phyloP scores from a whole-genome alignment of 2,329 filamentous ascomycete species.

The Dactylellina leptospora region DNA sequence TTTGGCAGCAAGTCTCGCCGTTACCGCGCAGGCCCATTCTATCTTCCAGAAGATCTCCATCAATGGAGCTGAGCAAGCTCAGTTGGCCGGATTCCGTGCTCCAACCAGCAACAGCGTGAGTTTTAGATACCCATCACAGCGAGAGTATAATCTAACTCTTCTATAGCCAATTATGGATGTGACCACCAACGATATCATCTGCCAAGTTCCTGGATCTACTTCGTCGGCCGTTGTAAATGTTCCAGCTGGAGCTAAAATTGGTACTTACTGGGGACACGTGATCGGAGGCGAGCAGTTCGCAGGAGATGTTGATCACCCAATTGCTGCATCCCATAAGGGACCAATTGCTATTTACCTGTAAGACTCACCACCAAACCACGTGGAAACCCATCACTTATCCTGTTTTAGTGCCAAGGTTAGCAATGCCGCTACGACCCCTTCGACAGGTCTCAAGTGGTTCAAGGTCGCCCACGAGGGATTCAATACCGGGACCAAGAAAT shows the following conservation, averaged over 20 bases:
- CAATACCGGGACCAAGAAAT: slow-evolving; percentile 60
- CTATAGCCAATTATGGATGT: slow-evolving; percentile 63
- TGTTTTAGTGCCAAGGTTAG: slow-evolving; percentile 61
- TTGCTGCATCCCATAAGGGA: slow-evolving; percentile 65
- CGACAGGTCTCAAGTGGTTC: slow-evolving; percentile 62
- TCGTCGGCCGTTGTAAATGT: slow-evolving; percentile 63
- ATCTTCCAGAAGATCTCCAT: slow-evolving; percentile 65
- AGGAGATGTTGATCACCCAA: slow-evolving; percentile 65
- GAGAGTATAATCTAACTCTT: neutral
- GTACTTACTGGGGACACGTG: slow-evolving; percentile 66
- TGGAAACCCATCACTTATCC: no score
- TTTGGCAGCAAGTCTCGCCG: slow-evolving; percentile 55
- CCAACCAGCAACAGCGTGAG: slow-evolving; percentile 63
- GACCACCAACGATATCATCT: slow-evolving; percentile 63
- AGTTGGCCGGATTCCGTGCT: slow-evolving; percentile 65
- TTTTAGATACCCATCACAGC: neutral
- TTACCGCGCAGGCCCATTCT: slow-evolving; percentile 60
- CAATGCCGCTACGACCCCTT: slow-evolving; percentile 60
- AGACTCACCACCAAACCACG: no score
- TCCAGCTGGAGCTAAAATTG: slow-evolving; percentile 65
- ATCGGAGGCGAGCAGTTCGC: slow-evolving; percentile 66
- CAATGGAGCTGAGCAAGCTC: slow-evolving; percentile 64
- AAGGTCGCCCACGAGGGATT: slow-evolving; percentile 61
- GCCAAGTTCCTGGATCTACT: slow-evolving; percentile 59
- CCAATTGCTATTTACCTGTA: slow-evolving; percentile 60